Conservation (phyloP, 2,329 filamentous ascomycete species). For the Cordyceps javanica region DNA sequence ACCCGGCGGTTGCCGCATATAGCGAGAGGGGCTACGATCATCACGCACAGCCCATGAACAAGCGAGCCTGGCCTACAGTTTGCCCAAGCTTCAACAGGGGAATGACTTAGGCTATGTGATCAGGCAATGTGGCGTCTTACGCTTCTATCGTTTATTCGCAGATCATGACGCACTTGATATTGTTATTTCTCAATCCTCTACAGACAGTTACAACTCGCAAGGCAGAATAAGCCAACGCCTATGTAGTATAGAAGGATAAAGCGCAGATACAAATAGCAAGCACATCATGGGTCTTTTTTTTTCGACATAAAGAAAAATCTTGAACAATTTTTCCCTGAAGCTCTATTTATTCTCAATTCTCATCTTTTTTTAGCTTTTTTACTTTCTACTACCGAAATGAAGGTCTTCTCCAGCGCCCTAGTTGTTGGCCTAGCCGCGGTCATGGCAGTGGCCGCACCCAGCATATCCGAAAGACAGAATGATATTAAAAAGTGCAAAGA, state of each 20-base stretch:
- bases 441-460: not conserved
- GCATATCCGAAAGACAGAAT: not conserved
- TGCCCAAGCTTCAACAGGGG: not conserved
- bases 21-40: too few relatives aligned
- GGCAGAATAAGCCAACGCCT: too few relatives aligned
- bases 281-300: too few relatives aligned
- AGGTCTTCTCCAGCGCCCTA: slow-evolving; percentile 37
- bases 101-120: not conserved
- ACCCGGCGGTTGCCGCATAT: too few relatives aligned
- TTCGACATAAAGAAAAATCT: too few relatives aligned
- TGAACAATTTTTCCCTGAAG: too few relatives aligned
- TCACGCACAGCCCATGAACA: too few relatives aligned
- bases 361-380: not conserved
- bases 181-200: not conserved
- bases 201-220: too few relatives aligned
- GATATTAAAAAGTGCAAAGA: not conserved
- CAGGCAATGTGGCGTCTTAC: not conserved
- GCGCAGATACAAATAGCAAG: not conserved
- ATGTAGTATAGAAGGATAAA: too few relatives aligned
- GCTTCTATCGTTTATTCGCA: not conserved
- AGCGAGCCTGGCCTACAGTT: too few relatives aligned
- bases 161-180: not conserved
- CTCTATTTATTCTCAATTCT: too few relatives aligned
- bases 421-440: not conserved
- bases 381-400: not conserved